These are phyloP conservation scores for Agaricus subrufescens DNA, from an alignment of 768 basidiomycete genomes.

Conservation along the genomic window DNA sequence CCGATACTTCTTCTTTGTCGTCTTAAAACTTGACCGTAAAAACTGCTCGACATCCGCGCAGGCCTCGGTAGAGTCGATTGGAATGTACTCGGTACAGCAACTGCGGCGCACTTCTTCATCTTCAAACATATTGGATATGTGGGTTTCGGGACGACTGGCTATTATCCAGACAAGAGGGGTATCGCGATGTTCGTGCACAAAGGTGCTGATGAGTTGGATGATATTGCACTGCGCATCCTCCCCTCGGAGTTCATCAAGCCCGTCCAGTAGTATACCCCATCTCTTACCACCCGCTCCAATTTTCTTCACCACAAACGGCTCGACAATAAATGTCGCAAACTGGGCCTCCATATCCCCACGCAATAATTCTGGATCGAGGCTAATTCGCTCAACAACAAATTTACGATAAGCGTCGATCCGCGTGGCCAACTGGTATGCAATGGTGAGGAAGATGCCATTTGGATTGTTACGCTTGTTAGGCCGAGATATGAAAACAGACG, in stretches of 20 bases:
- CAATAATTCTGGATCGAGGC: background rate
- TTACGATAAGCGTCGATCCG: background rate
- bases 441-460: background rate
- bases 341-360: background rate
- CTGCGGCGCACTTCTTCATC: too few relatives aligned
- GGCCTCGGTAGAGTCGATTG: background rate
- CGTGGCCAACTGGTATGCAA: background rate
- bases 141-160: background rate
- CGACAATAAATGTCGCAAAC: background rate
- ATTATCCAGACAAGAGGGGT: background rate
- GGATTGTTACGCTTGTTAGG: background rate
- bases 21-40: background rate
- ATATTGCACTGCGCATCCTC: background rate
- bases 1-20: background rate
- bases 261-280: background rate
- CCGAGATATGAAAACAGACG: background rate
- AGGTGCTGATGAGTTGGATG: background rate
- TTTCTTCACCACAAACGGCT: background rate
- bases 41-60: background rate
- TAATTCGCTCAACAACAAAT: background rate
- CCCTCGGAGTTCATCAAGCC: background rate
- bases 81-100: background rate
- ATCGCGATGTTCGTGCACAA: background rate
- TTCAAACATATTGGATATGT: background rate
- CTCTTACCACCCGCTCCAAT: background rate